A percentile compares a stretch with the other conserved stretches of the same genome.
Conservation (phyloP, 257 asterid species). For the Dorcoceras hygrometricum region DNA sequence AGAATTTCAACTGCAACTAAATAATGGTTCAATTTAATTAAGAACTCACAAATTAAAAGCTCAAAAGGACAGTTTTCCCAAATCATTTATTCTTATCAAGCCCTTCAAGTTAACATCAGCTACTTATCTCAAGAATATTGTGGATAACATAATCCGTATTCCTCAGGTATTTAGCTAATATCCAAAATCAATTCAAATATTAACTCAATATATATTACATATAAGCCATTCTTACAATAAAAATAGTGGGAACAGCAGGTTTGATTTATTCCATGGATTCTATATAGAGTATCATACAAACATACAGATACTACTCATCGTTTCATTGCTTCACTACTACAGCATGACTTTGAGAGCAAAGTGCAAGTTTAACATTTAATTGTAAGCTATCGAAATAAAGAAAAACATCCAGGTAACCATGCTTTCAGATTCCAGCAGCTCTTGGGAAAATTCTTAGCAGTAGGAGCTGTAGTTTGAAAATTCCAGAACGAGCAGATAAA, state of each 20-base stretch:
- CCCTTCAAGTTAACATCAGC: not conserved
- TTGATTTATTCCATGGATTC: not conserved
- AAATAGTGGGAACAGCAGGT: not conserved
- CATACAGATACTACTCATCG: not conserved
- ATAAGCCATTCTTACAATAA: not conserved
- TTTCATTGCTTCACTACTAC: not conserved
- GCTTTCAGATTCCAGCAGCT: not conserved
- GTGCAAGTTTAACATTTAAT: not conserved
- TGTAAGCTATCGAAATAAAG: not conserved
- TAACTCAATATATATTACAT: not conserved
- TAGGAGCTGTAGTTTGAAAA: not conserved
- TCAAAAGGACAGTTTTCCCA: not conserved
- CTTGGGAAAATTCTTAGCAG: not conserved
- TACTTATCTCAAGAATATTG: not conserved
- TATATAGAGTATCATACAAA: not conserved
- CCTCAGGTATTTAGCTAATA: not conserved
- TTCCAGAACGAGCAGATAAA: not conserved
- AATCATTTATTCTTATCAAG: no score
- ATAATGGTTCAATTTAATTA: no score
- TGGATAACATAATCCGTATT: not conserved
- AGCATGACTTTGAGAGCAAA: no score
- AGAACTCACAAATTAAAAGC: not conserved
- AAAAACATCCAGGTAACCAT: not conserved
- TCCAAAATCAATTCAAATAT: not conserved
- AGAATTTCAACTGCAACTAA: not conserved